A percentile compares a stretch with the other conserved stretches of the same genome.
phyloP scores from a whole-genome alignment of 73 alveolate genomes.

The Paramecium caudatum region DNA sequence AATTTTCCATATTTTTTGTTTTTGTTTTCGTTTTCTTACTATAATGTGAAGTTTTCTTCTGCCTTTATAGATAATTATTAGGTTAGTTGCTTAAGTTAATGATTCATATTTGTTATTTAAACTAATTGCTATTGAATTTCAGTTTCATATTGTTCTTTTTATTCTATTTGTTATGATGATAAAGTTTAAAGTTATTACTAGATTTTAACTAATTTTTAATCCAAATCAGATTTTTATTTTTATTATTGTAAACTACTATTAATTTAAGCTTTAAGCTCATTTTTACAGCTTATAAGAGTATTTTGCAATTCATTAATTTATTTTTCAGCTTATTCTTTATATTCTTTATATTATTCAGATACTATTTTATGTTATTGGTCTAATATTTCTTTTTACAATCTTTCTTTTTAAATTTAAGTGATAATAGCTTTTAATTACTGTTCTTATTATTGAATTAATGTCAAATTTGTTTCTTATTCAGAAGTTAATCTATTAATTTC shows the following conservation, averaged over 20 bases:
- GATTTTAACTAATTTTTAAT: neutral
- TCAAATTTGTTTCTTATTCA: too few species aligned
- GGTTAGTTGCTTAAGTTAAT: neutral
- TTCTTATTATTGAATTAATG: too few species aligned
- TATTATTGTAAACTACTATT: neutral
- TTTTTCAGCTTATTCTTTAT: slow-evolving; percentile 20
- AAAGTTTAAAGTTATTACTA: neutral
- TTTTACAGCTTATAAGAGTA: slow-evolving; percentile 37
- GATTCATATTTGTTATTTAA: too few species aligned
- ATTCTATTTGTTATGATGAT: too few species aligned
- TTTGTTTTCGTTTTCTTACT: neutral
- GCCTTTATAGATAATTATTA: too few species aligned
- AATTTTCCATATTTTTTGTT: neutral
- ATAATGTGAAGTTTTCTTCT: neutral
- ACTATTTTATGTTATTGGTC: slow-evolving; percentile 2
- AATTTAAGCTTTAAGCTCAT: neutral
- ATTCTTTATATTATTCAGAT: neutral
- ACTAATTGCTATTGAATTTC: too few species aligned
- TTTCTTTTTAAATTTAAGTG: neutral
- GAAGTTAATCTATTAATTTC: too few species aligned
- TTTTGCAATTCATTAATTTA: slow-evolving; percentile 15
- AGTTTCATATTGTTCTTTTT: too few species aligned
- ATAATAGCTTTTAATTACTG: neutral
- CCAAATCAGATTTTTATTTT: slow-evolving; percentile 23
- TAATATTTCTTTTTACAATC: neutral